These are phyloP conservation scores for Sorghum bicolor DNA, from an alignment of 176 grass and related monocot species.

Conservation along the genomic window DNA sequence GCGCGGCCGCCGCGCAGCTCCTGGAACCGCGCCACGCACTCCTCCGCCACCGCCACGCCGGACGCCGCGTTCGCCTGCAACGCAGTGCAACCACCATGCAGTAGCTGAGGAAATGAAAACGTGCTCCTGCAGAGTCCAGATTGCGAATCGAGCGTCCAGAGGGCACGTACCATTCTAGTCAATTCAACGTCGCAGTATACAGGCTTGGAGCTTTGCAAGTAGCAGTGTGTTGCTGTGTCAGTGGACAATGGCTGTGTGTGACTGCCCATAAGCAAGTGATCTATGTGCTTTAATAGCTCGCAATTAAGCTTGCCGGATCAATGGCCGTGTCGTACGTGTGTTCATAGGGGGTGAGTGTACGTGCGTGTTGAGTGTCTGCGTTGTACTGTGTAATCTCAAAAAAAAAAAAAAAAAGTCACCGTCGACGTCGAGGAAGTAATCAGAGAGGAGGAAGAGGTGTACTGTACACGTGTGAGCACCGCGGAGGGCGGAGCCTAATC, in stretches of 20 bases:
- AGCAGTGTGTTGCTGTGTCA: not conserved
- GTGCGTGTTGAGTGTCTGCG: too few species aligned
- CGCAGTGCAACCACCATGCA: not conserved
- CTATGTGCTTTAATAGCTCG: not conserved
- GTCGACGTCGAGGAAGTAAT: not conserved
- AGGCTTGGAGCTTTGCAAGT: not conserved
- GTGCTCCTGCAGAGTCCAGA: not conserved
- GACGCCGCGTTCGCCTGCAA: slow-evolving; percentile 17
- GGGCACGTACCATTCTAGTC: not conserved
- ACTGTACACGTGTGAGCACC: not conserved
- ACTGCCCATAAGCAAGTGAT: not conserved
- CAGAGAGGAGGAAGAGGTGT: not conserved
- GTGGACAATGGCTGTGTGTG: not conserved
- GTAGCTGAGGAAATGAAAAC: not conserved
- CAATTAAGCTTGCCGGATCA: not conserved
- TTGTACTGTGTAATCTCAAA: too few species aligned
- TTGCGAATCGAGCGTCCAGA: not conserved
- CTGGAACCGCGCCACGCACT: slow-evolving; percentile 45
- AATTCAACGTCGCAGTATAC: not conserved
- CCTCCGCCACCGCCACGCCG: slow-evolving; percentile 43
- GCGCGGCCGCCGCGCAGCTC: slow-evolving; percentile 37
- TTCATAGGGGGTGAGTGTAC: too few species aligned
- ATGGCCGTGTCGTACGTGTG: not conserved
- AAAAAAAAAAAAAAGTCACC: not conserved
- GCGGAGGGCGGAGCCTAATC: not conserved